phyloP scores from a whole-genome alignment of 331 rosid species.

The Saraca asoca region DNA sequence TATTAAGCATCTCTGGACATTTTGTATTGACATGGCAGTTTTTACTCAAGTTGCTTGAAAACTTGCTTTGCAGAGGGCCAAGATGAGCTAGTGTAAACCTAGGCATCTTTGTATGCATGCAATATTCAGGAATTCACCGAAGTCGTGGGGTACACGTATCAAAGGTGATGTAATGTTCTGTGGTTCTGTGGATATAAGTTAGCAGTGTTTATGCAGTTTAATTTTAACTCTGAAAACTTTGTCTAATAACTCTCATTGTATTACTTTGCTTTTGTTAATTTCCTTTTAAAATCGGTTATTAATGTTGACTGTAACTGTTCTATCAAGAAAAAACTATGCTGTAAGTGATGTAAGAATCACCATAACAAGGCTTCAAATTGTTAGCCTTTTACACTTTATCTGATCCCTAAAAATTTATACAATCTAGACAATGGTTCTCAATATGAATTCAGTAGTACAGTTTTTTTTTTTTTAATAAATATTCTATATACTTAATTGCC shows the following conservation, averaged over 20 bases:
- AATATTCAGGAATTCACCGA: too few relatives aligned
- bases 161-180: conserved; percentile 59
- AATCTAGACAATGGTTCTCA: conserved; percentile 19
- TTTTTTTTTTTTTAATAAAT: neutral
- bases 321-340: too few relatives aligned
- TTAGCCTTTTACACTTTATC: conserved; percentile 3
- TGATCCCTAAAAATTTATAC: conserved; percentile 13
- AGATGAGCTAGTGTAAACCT: conserved; percentile 99
- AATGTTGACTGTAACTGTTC: neutral
- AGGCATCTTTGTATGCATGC: conserved; percentile 96
- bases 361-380: neutral
- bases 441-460: conserved; percentile 12
- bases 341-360: conserved; percentile 29
- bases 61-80: conserved; percentile 77
- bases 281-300: conserved; percentile 9
- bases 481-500: neutral
- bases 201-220: conserved; percentile 9
- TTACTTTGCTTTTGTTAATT: conserved; percentile 11
- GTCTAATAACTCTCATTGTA: neutral
- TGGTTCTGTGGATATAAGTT: too few relatives aligned
- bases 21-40: conserved; percentile 7
- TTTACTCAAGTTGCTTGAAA: conserved; percentile 27
- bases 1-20: conserved; percentile 13
- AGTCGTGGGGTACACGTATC: conserved; percentile 97
- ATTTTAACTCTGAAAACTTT: conserved; percentile 27